These are phyloP conservation scores for Amanita pseudoporphyria DNA, from an alignment of 768 basidiomycete species.

Conservation along the genomic window DNA sequence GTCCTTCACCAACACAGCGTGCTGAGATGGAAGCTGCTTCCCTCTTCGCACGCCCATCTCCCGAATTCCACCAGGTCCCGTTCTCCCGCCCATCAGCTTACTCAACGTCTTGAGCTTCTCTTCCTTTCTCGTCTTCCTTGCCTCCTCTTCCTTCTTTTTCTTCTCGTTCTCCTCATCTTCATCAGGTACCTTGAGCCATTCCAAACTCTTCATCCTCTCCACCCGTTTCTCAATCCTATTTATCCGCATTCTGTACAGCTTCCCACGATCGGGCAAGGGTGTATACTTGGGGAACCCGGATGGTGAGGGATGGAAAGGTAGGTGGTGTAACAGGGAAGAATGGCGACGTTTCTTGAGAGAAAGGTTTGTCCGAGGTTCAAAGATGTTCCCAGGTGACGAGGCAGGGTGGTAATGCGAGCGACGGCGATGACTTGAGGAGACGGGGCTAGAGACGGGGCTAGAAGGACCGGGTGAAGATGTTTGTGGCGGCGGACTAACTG, in stretches of 20 bases:
- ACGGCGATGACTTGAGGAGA: not conserved
- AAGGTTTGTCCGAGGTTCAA: not conserved
- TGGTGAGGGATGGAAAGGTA: conserved; percentile 13
- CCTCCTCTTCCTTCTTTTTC: conserved; percentile 10
- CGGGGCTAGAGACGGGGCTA: not conserved
- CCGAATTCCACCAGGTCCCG: not conserved
- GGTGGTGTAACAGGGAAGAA: conserved; percentile 8
- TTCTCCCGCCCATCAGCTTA: not conserved
- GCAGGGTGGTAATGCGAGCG: not conserved
- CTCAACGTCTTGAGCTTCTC: not conserved
- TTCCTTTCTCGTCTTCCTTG: not conserved
- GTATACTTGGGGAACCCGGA: conserved; percentile 25
- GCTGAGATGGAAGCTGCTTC: not conserved
- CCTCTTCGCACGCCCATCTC: conserved; percentile 5
- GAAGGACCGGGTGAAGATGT: conserved; percentile 5
- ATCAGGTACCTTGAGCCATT: conserved; percentile 22
- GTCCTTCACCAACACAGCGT: not conserved
- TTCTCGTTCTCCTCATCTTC: conserved; percentile 19
- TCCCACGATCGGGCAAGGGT: conserved; percentile 30
- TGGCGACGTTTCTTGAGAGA: conserved; percentile 6
- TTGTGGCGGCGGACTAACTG: not conserved
- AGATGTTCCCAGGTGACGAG: conserved; percentile 3
- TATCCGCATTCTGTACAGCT: conserved; percentile 27
- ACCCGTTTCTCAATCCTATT: conserved; percentile 18
- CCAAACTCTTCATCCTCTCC: conserved; percentile 22